Base-by-base conservation (phyloP, 2,329 filamentous ascomycete genomes). In the Fusarium nurragi region DNA sequence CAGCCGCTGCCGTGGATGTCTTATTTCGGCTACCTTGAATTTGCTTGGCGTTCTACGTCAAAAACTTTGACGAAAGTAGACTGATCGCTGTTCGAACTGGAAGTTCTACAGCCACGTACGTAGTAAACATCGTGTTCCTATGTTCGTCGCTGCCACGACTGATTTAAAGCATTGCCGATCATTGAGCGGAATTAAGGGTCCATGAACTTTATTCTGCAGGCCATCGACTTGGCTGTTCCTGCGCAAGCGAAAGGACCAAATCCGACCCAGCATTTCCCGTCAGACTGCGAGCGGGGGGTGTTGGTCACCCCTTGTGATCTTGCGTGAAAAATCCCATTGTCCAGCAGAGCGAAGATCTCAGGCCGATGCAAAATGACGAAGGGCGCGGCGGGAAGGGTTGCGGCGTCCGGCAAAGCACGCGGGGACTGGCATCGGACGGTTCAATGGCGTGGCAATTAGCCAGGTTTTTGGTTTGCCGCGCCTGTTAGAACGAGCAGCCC, bases 391-490 rank as follows among this genome's bases (percentile, higher is more conserved):
- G 58, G 58, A 64, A 64, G 48, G 63, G 63, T 53, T 67, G 58
- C 53, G 54, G 53, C 58, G 38, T 50, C 45, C 53, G 63, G 63
- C 58, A 67, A 63, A 63, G 45, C 58, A 66, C 58, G 63, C 63
- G 63, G 54, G 58, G 47, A 30, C 38, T 48, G 52, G 37, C 46
- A 58, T 44, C 41, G 39, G 40, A 63, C 49, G 37, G 16, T 43
- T 52, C 23, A 57, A 63, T 67, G 58, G 58, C 63, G 60, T 64
- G 50, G 39, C 23, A 46, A 59, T 56, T 54, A 55, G 47, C 59
- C 50, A 53, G 64, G 64, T 53, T 61, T 67, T 47, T 37, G 22
- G 26, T 65, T 67, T 71, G 65, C 69, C 69, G 69, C 69, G 32
- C 69, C 69, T 71, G 46, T 71, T 38, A 71, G 47, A 56, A 46